Base-by-base conservation (phyloP, 164 flowering plant genomes). In the Annona cherimola region DNA sequence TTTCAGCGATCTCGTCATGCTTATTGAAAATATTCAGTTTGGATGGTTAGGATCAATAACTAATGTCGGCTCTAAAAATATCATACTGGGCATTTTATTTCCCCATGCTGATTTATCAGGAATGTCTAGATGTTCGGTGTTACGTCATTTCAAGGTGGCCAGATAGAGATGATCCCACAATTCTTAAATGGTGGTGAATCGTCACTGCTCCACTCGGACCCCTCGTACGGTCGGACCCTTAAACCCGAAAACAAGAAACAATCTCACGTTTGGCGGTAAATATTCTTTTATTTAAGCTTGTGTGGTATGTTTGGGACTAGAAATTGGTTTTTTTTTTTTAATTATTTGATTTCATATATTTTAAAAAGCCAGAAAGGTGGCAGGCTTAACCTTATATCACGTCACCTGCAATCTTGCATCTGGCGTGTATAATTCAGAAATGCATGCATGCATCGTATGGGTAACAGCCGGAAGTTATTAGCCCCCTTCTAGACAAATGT, bases 331-430 rank as follows among this genome's bases (percentile, higher is more conserved):
- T 26, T 26, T 26, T 26, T 26, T 26, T 26, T 26, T 26, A 16
- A 50, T 50, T 50, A 50, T 26, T 26, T 2, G 18, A 16, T 50
- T 11, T 50, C 14, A 50, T 50, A 11, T 50, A 61, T 20, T 11
- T 19, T 8, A 61, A 64, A n/a, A 14, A 43, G 44, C 35, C 19
- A 14, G 67, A 41, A 41, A 39, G 42, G 42, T 63, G 67, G 42
- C 14, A 8, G 45, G 40, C 41, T 14, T 63, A 35, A 63, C 41
- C 45, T 63, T 63, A 14, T 12, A 63, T 63, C 67, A 63, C 44
- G 67, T 63, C 67, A 63, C n/a, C 2, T 63, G n/a, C 44, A 39
- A 41, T 19, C 67, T 42, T 16, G 67, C 67, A 64, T 64, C 44
- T 64, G 67, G 44, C 67, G 67, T 64, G 67, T 14, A 11, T 39